These are phyloP conservation scores for Pinus tabuliformis DNA, from an alignment of 75 land plant species.

Conservation along the genomic window DNA sequence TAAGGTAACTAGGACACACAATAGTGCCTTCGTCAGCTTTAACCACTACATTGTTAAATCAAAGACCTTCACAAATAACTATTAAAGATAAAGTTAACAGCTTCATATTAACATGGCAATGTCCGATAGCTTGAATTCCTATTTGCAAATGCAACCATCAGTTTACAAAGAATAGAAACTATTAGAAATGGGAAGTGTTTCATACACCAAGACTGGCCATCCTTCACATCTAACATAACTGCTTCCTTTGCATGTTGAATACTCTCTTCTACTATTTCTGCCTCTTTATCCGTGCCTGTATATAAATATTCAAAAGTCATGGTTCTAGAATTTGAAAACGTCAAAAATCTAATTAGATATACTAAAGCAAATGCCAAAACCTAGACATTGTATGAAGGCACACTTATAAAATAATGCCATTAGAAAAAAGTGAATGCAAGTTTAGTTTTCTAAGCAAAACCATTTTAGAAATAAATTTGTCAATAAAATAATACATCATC, in stretches of 20 bases:
- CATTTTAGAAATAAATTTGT: neutral
- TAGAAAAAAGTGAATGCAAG: neutral
- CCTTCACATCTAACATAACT: conserved; percentile 82
- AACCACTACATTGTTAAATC: no score
- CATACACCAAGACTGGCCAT: conserved; percentile 99
- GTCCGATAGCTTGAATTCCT: neutral
- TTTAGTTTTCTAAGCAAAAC: neutral
- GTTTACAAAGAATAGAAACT: conserved; percentile 1
- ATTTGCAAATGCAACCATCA: neutral
- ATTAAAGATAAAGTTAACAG: no score
- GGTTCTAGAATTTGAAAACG: neutral
- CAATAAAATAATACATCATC: neutral
- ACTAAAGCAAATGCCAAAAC: neutral
- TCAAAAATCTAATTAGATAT: neutral
- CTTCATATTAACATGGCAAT: neutral
- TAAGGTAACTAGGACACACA: no score
- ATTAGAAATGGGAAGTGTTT: conserved; percentile 4
- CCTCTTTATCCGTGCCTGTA: conserved; percentile 61
- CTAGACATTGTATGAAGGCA: neutral
- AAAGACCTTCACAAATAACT: no score
- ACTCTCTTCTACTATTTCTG: conserved; percentile 77
- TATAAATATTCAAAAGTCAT: conserved; percentile 2
- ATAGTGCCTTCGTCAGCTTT: no score
- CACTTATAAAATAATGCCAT: neutral
- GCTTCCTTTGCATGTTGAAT: conserved; percentile 93